These are phyloP conservation scores for Stagonosporopsis vannaccii DNA, from an alignment of 2,329 filamentous ascomycete species.

Conservation along the genomic window DNA sequence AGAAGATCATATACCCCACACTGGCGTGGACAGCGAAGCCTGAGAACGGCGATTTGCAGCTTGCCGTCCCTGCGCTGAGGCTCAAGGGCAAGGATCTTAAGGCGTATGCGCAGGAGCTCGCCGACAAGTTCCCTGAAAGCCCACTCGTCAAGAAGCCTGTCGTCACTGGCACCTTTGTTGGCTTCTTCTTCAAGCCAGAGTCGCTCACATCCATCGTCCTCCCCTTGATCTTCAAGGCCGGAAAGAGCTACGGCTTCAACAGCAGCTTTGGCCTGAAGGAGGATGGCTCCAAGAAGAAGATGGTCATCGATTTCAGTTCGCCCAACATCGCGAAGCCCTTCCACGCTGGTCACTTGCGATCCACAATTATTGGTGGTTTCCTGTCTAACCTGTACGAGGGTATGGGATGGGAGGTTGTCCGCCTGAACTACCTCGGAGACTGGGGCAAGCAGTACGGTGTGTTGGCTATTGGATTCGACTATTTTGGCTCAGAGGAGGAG, in stretches of 20 bases:
- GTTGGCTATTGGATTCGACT: constrained; percentile 75
- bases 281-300: constrained; percentile 71
- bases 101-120: constrained; percentile 63
- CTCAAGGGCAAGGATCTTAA: constrained; percentile 71
- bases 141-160: constrained; percentile 75
- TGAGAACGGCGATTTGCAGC: constrained; percentile 82
- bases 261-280: constrained; percentile 62
- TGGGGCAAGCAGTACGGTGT: constrained; percentile 80
- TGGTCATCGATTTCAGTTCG: constrained; percentile 82
- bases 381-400: constrained; percentile 72
- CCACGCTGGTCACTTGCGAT: constrained; percentile 76
- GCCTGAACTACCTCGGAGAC: constrained; percentile 79
- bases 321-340: constrained; percentile 89
- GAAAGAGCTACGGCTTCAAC: constrained; percentile 69
- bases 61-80: constrained; percentile 81
- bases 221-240: constrained; percentile 71
- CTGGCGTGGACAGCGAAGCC: constrained; percentile 80
- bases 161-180: constrained; percentile 72
- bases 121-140: constrained; percentile 72
- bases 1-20: constrained; percentile 74
- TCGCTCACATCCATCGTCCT: constrained; percentile 72
- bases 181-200: constrained; percentile 80
- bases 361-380: constrained; percentile 79
- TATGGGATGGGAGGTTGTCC: constrained; percentile 73
- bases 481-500: constrained; percentile 76